Evolutionary conservation across 2,329 filamentous ascomycete species (phyloP).

Genomic region (Cercospora zeina): DNA sequence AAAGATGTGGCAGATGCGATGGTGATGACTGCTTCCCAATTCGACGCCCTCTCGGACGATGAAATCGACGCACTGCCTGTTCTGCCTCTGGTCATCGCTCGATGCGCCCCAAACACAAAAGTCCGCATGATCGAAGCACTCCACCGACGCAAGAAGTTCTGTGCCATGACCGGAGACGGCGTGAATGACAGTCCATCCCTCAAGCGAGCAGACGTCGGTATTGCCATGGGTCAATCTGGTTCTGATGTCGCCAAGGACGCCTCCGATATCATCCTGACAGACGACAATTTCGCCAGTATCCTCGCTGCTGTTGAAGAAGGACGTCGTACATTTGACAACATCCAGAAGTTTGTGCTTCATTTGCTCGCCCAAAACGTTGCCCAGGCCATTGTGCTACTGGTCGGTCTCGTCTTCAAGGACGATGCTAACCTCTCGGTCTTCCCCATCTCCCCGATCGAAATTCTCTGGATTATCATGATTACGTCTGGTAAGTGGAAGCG

Average conservation of each 20-base stretch:
- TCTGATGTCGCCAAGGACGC: constrained; percentile 85
- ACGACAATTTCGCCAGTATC: constrained; percentile 87
- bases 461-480: constrained; percentile 90
- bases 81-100: constrained; percentile 77
- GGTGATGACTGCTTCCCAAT: constrained; percentile 66
- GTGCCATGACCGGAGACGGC: constrained; percentile 86
- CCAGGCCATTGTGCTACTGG: constrained; percentile 76
- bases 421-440: constrained; percentile 71
- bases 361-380: constrained; percentile 95
- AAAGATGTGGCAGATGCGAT: constrained; percentile 65
- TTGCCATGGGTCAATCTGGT: constrained; percentile 82
- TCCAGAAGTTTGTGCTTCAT: constrained; percentile 85
- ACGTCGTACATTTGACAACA: constrained; percentile 82
- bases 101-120: constrained; percentile 83
- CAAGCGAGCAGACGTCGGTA: constrained; percentile 79
- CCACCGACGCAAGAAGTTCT: constrained; percentile 72
- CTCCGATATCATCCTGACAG: constrained; percentile 78
- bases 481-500: constrained; percentile 61
- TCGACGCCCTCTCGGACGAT: constrained; percentile 66
- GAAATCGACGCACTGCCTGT: constrained; percentile 74
- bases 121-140: constrained; percentile 88
- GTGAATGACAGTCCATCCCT: constrained; percentile 85
- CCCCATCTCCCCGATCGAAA: constrained; percentile 79
- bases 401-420: constrained; percentile 81
- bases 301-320: constrained; percentile 81